phyloP scores from a whole-genome alignment of 495 filamentous ascomycete genomes.

The Neurospora hispaniola region DNA sequence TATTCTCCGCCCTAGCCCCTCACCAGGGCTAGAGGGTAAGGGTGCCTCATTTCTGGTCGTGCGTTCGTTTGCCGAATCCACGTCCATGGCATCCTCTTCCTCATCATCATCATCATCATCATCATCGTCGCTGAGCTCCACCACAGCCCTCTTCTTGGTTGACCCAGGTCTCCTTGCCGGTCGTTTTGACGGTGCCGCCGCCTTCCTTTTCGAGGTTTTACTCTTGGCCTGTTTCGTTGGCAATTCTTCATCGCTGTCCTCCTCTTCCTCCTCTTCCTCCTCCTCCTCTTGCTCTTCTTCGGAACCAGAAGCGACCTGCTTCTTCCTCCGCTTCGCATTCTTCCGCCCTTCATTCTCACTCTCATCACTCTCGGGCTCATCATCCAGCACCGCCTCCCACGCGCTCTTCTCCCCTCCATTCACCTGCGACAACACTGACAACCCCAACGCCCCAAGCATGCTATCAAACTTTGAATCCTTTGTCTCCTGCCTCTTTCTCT shows the following conservation, averaged over 20 bases:
- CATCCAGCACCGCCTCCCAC: conserved; percentile 12
- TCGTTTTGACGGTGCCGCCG: neutral
- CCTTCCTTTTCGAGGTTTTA: neutral
- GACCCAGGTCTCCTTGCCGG: conserved; percentile 1
- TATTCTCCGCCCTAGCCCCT: conserved; percentile 10
- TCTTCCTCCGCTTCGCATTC: conserved; percentile 3
- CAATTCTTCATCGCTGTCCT: conserved; percentile 16
- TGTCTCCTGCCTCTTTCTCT: conserved; percentile 34
- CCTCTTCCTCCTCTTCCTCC: conserved; percentile 9
- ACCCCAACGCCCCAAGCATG: conserved; percentile 3
- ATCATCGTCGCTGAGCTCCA: conserved; percentile 14
- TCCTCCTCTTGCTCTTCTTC: conserved; percentile 9
- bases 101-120: conserved; percentile 18
- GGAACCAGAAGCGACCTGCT: neutral
- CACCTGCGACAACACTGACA: conserved; percentile 1
- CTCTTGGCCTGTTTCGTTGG: conserved; percentile 5
- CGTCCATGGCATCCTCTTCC: conserved; percentile 15
- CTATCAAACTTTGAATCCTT: conserved; percentile 22
- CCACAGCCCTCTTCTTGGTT: neutral
- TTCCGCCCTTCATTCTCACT: neutral
- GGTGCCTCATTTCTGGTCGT: conserved; percentile 18
- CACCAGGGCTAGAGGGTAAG: conserved; percentile 18
- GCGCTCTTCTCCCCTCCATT: neutral
- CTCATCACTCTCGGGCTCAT: neutral
- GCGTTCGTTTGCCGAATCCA: conserved; percentile 11